Conservation (phyloP, 805 yeast genomes). For the Ogataea siamensis region DNA sequence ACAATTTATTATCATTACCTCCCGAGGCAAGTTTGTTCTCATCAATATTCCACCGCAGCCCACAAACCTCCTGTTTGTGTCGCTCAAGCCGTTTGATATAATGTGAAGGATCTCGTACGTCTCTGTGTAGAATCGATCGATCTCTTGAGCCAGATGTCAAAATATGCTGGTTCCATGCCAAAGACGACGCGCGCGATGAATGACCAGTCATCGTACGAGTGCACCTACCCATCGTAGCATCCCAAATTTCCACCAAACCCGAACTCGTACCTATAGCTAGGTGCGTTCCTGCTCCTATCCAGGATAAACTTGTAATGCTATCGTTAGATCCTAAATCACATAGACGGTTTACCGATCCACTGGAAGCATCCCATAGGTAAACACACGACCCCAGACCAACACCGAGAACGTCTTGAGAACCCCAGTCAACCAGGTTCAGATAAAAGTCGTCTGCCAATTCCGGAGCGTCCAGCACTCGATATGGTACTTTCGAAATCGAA, state of each 20-base stretch:
- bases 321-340: constrained; percentile 70
- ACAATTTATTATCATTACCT: constrained; percentile 85
- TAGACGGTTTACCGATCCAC: constrained; percentile 78
- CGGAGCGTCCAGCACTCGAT: constrained; percentile 93
- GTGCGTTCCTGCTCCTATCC: constrained; percentile 96
- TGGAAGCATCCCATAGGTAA: constrained; percentile 85
- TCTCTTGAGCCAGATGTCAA: constrained; percentile 87
- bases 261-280: constrained; percentile 85
- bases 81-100: constrained; percentile 62
- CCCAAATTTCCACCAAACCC: constrained; percentile 94
- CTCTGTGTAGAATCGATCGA: constrained; percentile 79
- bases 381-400: constrained; percentile 89
- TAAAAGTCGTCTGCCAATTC: constrained; percentile 93
- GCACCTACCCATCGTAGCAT: constrained; percentile 76
- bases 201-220: constrained; percentile 94
- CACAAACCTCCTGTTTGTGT: constrained; percentile 95
- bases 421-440: constrained; percentile 93
- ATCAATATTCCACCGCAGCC: constrained; percentile 88
- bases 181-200: constrained; percentile 74
- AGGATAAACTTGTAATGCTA: constrained; percentile 74
- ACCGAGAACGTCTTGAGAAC: constrained; percentile 80
- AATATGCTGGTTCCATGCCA: constrained; percentile 93
- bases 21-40: constrained; percentile 93
- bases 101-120: constrained; percentile 84
- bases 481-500: constrained; percentile 81